A percentile compares a stretch with the other conserved stretches of the same genome.
Conservation (phyloP, 768 basidiomycete genomes). For the Boletus subcaerulescens region DNA sequence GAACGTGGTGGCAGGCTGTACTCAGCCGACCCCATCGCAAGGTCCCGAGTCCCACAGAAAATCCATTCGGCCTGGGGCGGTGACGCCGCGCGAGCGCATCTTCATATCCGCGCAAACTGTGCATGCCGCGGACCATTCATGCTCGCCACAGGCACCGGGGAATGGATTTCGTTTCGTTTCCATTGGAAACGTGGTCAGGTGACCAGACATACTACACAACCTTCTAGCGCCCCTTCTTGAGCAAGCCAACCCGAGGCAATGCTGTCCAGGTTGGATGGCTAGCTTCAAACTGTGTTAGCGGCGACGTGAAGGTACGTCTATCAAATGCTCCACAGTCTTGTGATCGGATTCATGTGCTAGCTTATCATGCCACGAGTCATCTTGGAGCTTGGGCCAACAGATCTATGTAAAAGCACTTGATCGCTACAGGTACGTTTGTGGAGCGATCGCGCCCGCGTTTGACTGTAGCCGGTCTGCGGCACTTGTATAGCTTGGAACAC, state of each 20-base stretch:
- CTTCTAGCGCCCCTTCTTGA: not conserved
- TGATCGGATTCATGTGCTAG: not conserved
- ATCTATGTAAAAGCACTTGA: not conserved
- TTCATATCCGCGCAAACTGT: conserved; percentile 33
- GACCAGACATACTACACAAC: not conserved
- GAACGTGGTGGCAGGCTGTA: not conserved
- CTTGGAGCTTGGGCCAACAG: not conserved
- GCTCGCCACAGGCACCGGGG: conserved; percentile 31
- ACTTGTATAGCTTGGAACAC: not conserved
- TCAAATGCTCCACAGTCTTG: not conserved
- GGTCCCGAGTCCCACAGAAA: conserved; percentile 1
- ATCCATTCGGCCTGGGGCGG: conserved; percentile 5
- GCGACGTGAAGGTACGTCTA: not conserved
- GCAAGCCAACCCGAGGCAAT: not conserved
- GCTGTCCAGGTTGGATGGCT: too few species aligned
- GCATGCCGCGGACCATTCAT: conserved; percentile 28
- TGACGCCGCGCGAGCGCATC: conserved; percentile 12
- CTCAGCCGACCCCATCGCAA: conserved; percentile 1
- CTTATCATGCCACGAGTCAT: not conserved
- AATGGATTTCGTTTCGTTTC: conserved; percentile 15
- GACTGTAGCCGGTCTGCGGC: not conserved
- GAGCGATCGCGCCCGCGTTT: conserved; percentile 9
- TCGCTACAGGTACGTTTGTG: not conserved
- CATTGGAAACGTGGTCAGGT: conserved; percentile 22
- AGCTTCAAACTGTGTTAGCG: not conserved